A percentile compares a stretch with the other conserved stretches of the same genome.
Evolutionary conservation across 345 rosid genomes (phyloP).

Genomic region (Citrus maxima): DNA sequence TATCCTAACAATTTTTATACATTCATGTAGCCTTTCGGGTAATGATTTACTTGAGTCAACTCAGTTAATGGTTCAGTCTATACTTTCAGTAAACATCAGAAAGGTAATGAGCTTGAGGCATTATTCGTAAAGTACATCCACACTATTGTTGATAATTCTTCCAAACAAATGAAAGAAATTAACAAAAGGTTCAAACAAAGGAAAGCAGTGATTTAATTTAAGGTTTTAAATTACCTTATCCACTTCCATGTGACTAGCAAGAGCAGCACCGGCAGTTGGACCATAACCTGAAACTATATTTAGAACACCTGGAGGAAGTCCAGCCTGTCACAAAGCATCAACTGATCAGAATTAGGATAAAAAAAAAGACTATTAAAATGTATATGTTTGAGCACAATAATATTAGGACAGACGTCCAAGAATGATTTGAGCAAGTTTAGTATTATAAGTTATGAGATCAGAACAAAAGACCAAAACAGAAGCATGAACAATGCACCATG

Average conservation of each 20-base stretch:
- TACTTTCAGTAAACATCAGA: background rate
- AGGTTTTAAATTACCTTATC: slow-evolving; percentile 59
- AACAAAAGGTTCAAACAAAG: background rate
- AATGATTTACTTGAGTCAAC: background rate
- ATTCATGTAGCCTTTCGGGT: background rate
- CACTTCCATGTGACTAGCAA: slow-evolving; percentile 87
- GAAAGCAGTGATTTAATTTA: background rate
- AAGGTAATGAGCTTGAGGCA: background rate
- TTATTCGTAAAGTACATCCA: background rate
- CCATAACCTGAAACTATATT: slow-evolving; percentile 90
- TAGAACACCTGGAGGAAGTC: slow-evolving; percentile 87
- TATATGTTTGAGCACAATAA: background rate
- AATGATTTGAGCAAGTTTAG: background rate
- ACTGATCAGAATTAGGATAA: background rate
- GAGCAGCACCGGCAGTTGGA: slow-evolving; percentile 83
- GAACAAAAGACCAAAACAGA: background rate
- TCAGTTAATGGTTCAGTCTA: background rate
- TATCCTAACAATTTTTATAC: background rate
- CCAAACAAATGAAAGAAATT: background rate
- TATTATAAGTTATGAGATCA: background rate
- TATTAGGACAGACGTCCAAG: background rate
- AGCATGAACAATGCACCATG: background rate
- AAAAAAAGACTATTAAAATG: background rate
- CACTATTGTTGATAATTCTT: background rate
- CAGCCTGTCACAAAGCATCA: slow-evolving; percentile 53